Conservation (phyloP, 768 basidiomycete species). For the Podaxis sp. region DNA sequence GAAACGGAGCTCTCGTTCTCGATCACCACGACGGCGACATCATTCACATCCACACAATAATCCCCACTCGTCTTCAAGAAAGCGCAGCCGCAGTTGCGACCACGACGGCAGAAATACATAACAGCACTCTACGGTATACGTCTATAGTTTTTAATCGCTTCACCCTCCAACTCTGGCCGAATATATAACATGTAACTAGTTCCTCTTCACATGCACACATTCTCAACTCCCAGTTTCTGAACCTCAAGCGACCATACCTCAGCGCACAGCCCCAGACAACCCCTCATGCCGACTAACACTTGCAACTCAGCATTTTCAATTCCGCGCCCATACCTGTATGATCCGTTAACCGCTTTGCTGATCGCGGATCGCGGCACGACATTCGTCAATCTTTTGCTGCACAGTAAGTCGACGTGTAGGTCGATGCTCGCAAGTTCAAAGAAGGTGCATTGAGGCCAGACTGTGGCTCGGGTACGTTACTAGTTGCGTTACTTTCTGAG, state of each 20-base stretch:
- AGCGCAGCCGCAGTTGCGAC: neutral
- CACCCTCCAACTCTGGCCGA: neutral
- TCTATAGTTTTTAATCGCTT: neutral
- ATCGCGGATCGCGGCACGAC: slow-evolving; percentile 52
- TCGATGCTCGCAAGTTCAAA: slow-evolving; percentile 73
- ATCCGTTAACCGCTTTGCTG: slow-evolving; percentile 75
- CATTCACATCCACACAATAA: neutral
- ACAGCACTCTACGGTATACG: neutral
- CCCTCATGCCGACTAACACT: slow-evolving; percentile 17
- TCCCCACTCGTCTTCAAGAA: neutral
- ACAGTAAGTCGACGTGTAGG: slow-evolving; percentile 66
- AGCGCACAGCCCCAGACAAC: neutral
- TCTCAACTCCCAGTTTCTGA: slow-evolving; percentile 13
- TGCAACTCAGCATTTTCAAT: slow-evolving; percentile 72
- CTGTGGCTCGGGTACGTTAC: slow-evolving; percentile 57
- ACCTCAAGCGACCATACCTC: slow-evolving; percentile 35
- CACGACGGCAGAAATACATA: neutral
- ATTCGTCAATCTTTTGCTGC: slow-evolving; percentile 47
- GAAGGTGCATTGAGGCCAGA: slow-evolving; percentile 70
- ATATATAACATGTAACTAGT: neutral
- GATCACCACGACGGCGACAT: slow-evolving; percentile 30
- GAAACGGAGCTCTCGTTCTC: slow-evolving; percentile 34
- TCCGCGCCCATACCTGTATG: slow-evolving; percentile 81
- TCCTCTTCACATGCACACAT: slow-evolving; percentile 8
- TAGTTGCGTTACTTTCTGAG: slow-evolving; percentile 16